Evolutionary conservation across 2,329 filamentous ascomycete species (phyloP).

Genomic region (Cercospora berteroae): DNA sequence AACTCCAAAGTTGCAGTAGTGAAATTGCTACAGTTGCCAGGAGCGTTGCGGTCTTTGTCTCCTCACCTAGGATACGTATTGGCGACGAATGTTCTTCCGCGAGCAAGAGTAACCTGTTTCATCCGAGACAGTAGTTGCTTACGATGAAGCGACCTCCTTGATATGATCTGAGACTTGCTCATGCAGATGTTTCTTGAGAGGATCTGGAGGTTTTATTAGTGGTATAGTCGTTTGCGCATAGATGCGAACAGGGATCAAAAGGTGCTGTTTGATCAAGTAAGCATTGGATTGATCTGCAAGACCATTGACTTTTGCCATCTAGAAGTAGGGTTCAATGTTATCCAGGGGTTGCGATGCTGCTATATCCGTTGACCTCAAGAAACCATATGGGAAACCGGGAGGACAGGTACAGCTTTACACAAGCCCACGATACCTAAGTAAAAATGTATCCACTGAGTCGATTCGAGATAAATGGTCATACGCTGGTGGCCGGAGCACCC

Average conservation of each 20-base stretch:
- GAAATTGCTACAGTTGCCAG: background rate
- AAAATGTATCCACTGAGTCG: background rate
- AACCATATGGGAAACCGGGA: background rate
- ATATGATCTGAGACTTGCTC: background rate
- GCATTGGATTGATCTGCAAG: background rate
- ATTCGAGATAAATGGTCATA: background rate
- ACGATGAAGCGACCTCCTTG: background rate
- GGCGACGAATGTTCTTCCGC: no score
- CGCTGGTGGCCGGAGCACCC: background rate
- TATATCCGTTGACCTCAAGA: background rate
- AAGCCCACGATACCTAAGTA: background rate
- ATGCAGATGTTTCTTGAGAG: background rate
- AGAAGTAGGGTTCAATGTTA: background rate
- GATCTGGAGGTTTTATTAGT: background rate
- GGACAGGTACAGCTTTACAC: background rate
- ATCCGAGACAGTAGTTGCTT: background rate
- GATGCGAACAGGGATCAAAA: background rate
- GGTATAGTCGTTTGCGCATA: background rate
- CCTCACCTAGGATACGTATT: background rate
- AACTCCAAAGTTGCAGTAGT: background rate
- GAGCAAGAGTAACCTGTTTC: background rate
- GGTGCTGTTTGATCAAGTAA: background rate
- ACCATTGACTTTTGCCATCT: background rate
- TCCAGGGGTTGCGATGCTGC: background rate
- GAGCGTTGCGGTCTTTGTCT: background rate